Conservation (phyloP, 345 rosid genomes). For the Eucalyptus camaldulensis region DNA sequence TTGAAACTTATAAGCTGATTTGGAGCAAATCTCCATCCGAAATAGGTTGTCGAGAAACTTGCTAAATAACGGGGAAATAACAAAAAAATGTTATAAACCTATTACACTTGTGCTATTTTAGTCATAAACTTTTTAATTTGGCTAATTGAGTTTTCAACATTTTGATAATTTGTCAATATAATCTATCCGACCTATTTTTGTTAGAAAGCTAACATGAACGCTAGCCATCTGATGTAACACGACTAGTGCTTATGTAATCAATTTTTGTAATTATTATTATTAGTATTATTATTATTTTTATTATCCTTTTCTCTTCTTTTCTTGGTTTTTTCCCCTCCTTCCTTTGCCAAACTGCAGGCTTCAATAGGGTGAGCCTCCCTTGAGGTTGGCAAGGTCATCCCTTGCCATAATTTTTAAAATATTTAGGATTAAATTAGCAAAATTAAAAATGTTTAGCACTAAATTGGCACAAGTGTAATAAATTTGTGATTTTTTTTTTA, state of each 20-base stretch:
- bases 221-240: rapidly evolving
- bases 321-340: not conserved
- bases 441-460: too few species aligned
- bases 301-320: not conserved
- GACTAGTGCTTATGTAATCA: too few species aligned
- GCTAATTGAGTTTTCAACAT: rapidly evolving
- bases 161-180: not conserved
- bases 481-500: too few species aligned
- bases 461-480: rapidly evolving
- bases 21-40: not conserved
- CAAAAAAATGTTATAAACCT: too few species aligned
- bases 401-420: too few species aligned
- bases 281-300: too few species aligned
- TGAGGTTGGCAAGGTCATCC: not conserved
- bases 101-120: too few species aligned
- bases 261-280: too few species aligned
- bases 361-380: rapidly evolving
- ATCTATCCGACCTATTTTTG: too few species aligned
- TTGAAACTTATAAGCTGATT: not conserved
- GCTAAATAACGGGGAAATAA: not conserved
- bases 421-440: rapidly evolving
- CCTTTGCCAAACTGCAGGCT: rapidly evolving
- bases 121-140: rapidly evolving
- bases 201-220: not conserved
- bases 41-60: not conserved